phyloP scores from a whole-genome alignment of 2,329 filamentous ascomycete species.

The Penicillium polonicum region DNA sequence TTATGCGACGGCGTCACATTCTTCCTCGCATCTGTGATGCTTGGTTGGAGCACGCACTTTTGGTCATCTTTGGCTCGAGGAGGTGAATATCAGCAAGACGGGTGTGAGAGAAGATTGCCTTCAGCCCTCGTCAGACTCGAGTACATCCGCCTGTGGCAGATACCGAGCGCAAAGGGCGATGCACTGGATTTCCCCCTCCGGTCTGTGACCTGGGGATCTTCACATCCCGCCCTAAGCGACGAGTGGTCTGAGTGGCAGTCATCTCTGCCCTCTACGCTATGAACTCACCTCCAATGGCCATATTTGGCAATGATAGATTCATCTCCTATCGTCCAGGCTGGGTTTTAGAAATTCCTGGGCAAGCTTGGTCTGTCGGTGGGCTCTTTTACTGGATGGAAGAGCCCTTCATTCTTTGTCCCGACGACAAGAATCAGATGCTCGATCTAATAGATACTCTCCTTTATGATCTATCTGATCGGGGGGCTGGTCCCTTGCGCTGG shows the following conservation, averaged over 20 bases:
- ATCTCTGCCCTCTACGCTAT: background rate
- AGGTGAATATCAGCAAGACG: conserved; percentile 5
- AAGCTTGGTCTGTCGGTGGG: conserved; percentile 28
- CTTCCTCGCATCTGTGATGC: conserved; percentile 39
- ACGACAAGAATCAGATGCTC: conserved; percentile 53
- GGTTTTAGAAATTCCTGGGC: conserved; percentile 39
- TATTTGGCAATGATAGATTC: conserved; percentile 44
- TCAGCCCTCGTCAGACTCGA: conserved; percentile 10
- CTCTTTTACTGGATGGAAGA: conserved; percentile 31
- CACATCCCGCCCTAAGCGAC: conserved; percentile 9
- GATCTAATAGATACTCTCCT: conserved; percentile 21
- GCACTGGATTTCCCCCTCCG: conserved; percentile 21
- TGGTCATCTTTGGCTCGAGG: conserved; percentile 11
- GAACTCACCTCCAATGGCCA: conserved; percentile 1
- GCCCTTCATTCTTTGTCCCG: conserved; percentile 17
- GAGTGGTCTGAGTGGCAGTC: conserved; percentile 1
- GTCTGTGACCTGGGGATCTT: conserved; percentile 36
- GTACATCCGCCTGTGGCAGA: conserved; percentile 30
- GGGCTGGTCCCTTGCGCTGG: conserved; percentile 36
- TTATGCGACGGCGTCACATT: conserved; percentile 24
- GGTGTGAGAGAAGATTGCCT: background rate
- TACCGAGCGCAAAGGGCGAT: conserved; percentile 25
- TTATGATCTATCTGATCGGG: conserved; percentile 36
- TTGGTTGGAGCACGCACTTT: conserved; percentile 21
- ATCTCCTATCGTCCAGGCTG: conserved; percentile 56